phyloP scores from a whole-genome alignment of 78 protist species.

The Dictyostelium firmibasis region DNA sequence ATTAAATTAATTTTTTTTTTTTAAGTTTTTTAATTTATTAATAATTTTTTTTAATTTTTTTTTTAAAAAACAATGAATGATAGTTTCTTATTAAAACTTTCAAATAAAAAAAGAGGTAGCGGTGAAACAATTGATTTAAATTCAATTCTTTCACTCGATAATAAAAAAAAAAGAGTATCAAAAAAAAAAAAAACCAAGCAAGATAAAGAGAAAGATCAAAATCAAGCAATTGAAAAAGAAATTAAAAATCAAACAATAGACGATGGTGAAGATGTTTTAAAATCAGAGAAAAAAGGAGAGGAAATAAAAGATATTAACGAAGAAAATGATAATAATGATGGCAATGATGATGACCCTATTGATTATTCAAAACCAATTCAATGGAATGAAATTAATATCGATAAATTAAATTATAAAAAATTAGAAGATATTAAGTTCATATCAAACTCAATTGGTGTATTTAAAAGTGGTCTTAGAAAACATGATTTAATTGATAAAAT shows the following conservation, averaged over 20 bases:
- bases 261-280: neutral
- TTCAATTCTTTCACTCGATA: neutral
- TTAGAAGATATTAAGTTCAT: neutral
- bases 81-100: no score
- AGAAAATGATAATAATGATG: neutral
- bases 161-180: neutral
- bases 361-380: neutral
- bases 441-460: neutral
- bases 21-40: no score
- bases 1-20: no score
- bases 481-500: neutral
- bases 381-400: neutral
- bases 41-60: no score
- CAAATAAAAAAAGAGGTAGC: neutral
- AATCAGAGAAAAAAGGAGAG: neutral
- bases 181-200: neutral
- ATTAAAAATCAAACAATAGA: neutral
- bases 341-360: no score
- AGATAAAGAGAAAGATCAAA: neutral
- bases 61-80: no score
- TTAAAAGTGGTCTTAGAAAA: neutral
- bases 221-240: neutral
- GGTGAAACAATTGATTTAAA: neutral
- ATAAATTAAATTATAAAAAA: no score
- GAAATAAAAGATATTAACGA: neutral